Conservation (phyloP, 352 stramenopile genomes). For the Globisporangium iwayamae region DNA sequence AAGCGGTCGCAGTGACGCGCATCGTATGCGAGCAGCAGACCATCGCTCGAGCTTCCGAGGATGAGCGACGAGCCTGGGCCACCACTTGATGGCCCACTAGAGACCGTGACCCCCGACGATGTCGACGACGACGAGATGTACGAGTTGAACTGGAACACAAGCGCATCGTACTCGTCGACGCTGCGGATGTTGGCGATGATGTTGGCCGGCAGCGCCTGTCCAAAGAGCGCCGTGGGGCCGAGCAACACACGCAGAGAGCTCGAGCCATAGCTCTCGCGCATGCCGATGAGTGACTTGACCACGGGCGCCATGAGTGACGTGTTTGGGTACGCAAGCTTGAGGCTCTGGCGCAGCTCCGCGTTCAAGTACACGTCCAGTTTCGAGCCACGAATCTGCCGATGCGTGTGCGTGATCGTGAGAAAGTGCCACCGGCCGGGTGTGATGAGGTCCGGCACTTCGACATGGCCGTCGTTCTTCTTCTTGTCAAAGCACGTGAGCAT, state of each 20-base stretch:
- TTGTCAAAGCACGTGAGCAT: slow-evolving; percentile 84
- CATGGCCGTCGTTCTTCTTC: slow-evolving; percentile 82
- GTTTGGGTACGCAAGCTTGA: slow-evolving; percentile 76
- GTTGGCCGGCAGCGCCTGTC: slow-evolving; percentile 49
- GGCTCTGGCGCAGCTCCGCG: slow-evolving; percentile 63
- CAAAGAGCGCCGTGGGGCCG: slow-evolving; percentile 57
- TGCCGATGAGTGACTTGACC: slow-evolving; percentile 74
- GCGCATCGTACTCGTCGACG: slow-evolving; percentile 66
- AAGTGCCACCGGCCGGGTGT: slow-evolving; percentile 75
- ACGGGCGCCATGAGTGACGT: slow-evolving; percentile 71
- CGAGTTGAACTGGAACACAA: slow-evolving; percentile 78
- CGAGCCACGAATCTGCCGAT: slow-evolving; percentile 77
- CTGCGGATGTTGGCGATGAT: slow-evolving; percentile 69
- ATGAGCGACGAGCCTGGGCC: slow-evolving; percentile 14
- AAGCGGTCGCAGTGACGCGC: slow-evolving; percentile 58
- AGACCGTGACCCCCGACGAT: slow-evolving; percentile 31
- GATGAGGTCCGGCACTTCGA: slow-evolving; percentile 67
- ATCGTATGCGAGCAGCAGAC: slow-evolving; percentile 62
- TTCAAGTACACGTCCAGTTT: slow-evolving; percentile 84
- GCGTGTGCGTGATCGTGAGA: slow-evolving; percentile 80
- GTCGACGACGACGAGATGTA: slow-evolving; percentile 70
- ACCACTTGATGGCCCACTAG: slow-evolving; percentile 20
- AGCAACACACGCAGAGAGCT: slow-evolving; percentile 60
- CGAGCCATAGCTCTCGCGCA: slow-evolving; percentile 67
- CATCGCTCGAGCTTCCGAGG: slow-evolving; percentile 37